These are phyloP conservation scores for Pythium oligandrum DNA, from an alignment of 352 stramenopile genomes.

Conservation along the genomic window DNA sequence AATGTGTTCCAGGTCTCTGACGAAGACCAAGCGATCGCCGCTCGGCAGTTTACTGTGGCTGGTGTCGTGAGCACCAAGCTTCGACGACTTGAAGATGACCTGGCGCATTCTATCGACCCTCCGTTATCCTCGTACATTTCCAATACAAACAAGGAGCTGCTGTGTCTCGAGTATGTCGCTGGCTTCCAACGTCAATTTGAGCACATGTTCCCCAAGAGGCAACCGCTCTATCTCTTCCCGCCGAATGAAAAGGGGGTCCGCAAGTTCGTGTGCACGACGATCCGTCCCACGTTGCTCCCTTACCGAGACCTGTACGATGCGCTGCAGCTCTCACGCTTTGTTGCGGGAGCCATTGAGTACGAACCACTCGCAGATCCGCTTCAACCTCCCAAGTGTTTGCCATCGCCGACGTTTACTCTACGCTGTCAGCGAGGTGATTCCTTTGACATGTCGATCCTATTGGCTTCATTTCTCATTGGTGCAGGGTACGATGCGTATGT, in stretches of 20 bases:
- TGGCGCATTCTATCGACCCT: slow-evolving; percentile 13
- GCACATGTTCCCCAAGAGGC: slow-evolving; percentile 74
- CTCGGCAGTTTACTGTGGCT: slow-evolving; percentile 65
- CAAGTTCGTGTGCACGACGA: slow-evolving; percentile 94
- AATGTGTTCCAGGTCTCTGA: slow-evolving; percentile 52
- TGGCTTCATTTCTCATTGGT: slow-evolving; percentile 91
- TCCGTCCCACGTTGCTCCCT: slow-evolving; percentile 90
- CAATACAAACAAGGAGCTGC: slow-evolving; percentile 88
- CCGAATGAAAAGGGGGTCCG: slow-evolving; percentile 89
- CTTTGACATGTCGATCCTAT: slow-evolving; percentile 90
- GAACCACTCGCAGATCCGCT: slow-evolving; percentile 88
- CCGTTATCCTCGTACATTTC: slow-evolving; percentile 26
- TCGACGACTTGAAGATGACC: slow-evolving; percentile 65
- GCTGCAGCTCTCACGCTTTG: slow-evolving; percentile 76
- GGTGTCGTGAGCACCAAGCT: slow-evolving; percentile 79
- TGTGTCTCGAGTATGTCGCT: slow-evolving; percentile 92
- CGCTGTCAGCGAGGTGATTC: slow-evolving; percentile 86
- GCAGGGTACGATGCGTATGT: slow-evolving; percentile 94
- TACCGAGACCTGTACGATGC: slow-evolving; percentile 92
- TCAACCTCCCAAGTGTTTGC: slow-evolving; percentile 68
- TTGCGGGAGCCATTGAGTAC: slow-evolving; percentile 91
- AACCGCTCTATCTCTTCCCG: slow-evolving; percentile 82
- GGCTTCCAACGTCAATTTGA: slow-evolving; percentile 90
- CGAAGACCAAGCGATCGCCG: slow-evolving; percentile 48
- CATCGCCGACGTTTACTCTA: slow-evolving; percentile 84